Conservation (phyloP, 768 basidiomycete genomes). For the Collybiopsis confluens region DNA sequence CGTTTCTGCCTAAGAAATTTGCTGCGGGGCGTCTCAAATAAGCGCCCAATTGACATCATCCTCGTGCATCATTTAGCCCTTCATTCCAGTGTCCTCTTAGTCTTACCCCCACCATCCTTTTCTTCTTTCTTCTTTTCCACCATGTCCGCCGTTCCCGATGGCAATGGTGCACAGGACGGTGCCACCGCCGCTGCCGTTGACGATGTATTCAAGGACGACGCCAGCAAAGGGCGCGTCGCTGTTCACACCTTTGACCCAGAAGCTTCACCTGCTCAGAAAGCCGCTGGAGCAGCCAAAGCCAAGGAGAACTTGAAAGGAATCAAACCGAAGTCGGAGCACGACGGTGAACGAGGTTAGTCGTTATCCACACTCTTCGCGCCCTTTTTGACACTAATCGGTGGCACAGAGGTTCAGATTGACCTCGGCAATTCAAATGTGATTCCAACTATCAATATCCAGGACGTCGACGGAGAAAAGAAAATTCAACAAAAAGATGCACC, state of each 20-base stretch:
- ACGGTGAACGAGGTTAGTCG: conserved; percentile 25
- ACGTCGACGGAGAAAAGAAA: conserved; percentile 33
- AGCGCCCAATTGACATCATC: too few species aligned
- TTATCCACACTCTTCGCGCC: neutral
- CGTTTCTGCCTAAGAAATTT: too few species aligned
- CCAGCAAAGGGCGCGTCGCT: conserved; percentile 40
- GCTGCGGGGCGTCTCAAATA: too few species aligned
- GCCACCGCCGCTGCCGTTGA: conserved; percentile 35
- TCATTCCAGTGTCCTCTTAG: conserved; percentile 1
- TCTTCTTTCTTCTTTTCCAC: conserved; percentile 25
- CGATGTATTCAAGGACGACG: conserved; percentile 40
- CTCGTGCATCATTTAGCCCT: neutral
- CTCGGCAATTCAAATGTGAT: conserved; percentile 37
- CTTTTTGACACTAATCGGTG: neutral
- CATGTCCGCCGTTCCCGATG: neutral
- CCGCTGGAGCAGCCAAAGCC: conserved; percentile 52
- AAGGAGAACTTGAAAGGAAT: conserved; percentile 46
- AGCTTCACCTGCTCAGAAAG: conserved; percentile 70
- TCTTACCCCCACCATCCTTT: conserved; percentile 8
- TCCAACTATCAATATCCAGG: conserved; percentile 73
- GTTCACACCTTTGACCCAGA: conserved; percentile 79
- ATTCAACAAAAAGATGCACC: conserved; percentile 19
- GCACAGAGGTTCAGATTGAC: conserved; percentile 41
- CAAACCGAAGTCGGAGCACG: conserved; percentile 18
- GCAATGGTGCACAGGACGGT: conserved; percentile 20